Evolutionary conservation across 2,329 filamentous ascomycete genomes (phyloP).

Genomic region (Mycocentrospora acerina): DNA sequence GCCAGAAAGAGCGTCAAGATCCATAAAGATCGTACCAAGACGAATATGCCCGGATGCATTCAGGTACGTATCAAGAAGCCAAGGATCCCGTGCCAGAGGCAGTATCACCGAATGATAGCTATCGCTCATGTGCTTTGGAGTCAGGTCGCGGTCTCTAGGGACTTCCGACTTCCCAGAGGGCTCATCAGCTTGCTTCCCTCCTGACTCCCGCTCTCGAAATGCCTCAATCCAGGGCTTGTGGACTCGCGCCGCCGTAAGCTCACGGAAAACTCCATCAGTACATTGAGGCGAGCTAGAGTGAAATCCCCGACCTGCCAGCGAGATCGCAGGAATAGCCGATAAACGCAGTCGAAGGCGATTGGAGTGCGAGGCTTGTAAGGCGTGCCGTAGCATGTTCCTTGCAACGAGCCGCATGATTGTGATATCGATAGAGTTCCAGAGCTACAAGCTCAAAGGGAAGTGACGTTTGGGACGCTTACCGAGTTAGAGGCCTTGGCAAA

Average conservation of each 20-base stretch:
- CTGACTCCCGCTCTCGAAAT: constrained; percentile 54
- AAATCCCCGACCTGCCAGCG: constrained; percentile 17
- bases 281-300: constrained; percentile 24
- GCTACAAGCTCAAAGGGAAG: constrained; percentile 11
- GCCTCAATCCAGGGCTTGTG: constrained; percentile 71
- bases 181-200: constrained; percentile 32
- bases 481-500: constrained; percentile 22
- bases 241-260: constrained; percentile 48
- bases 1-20: constrained; percentile 75
- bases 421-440: constrained; percentile 8
- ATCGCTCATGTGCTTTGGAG: constrained; percentile 69
- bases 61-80: constrained; percentile 75
- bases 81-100: constrained; percentile 71
- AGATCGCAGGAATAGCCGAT: neutral
- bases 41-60: constrained; percentile 73
- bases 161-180: constrained; percentile 36
- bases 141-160: constrained; percentile 56
- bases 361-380: constrained; percentile 6
- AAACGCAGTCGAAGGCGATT: constrained; percentile 2
- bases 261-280: constrained; percentile 63
- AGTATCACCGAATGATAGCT: constrained; percentile 70
- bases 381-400: constrained; percentile 20
- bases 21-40: constrained; percentile 75
- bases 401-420: constrained; percentile 24
- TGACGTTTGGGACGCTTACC: constrained; percentile 23